A percentile compares a stretch with the other conserved stretches of the same genome.
Evolutionary conservation across 805 yeast genomes (phyloP).

Genomic region (Yarrowia sp.): DNA sequence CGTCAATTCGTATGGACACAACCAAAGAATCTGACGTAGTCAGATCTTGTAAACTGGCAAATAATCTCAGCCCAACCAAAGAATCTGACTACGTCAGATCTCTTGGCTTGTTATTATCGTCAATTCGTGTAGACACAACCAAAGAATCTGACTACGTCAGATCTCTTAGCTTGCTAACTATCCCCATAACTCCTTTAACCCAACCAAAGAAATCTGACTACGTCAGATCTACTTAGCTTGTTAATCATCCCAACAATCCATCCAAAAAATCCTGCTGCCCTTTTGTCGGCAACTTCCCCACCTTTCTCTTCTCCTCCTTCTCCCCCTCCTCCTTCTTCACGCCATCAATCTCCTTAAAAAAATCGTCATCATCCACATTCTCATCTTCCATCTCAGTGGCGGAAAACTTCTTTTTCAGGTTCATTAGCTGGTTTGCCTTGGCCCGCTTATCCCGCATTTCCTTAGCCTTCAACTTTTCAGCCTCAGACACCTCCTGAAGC

Average conservation of each 20-base stretch:
- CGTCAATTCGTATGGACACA: too few species aligned
- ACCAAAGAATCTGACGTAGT: too few species aligned
- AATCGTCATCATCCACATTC: conserved; percentile 44
- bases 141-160: too few species aligned
- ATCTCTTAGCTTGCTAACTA: too few species aligned
- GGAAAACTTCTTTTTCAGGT: conserved; percentile 15
- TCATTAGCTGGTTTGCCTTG: conserved; percentile 23
- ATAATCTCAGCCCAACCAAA: background rate
- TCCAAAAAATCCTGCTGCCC: conserved; percentile 32
- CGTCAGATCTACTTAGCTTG: background rate
- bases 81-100: background rate
- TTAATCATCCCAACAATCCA: conserved; percentile 4
- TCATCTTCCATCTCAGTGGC: conserved; percentile 31
- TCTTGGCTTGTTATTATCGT: background rate
- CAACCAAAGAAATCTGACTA: background rate
- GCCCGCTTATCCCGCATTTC: conserved; percentile 5
- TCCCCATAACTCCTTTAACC: too few species aligned
- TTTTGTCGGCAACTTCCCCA: conserved; percentile 2
- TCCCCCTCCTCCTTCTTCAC: background rate
- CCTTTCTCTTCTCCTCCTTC: background rate
- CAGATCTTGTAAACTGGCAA: too few species aligned
- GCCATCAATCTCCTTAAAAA: conserved; percentile 43
- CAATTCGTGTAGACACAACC: too few species aligned
- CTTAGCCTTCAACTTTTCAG: conserved; percentile 13
- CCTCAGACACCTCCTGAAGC: conserved; percentile 25